Percentiles rank a stretch among this genome's conserved stretches.
phyloP scores from a whole-genome alignment of 2,329 filamentous ascomycete species.

The Penicillium psychrosexuale region DNA sequence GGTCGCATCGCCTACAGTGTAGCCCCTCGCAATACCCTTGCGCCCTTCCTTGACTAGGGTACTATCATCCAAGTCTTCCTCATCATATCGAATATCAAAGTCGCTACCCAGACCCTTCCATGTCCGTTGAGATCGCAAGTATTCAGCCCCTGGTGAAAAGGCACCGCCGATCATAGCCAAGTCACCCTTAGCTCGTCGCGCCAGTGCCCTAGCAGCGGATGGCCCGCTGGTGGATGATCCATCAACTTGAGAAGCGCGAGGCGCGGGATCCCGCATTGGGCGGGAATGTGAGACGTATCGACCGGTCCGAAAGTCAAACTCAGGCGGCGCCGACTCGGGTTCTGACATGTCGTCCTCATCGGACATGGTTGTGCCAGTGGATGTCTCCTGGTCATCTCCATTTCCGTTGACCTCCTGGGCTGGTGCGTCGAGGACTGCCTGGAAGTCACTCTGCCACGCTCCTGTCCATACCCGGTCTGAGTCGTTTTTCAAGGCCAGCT shows the following conservation, averaged over 20 bases:
- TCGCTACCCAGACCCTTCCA: constrained; percentile 93
- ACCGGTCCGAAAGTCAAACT: constrained; percentile 89
- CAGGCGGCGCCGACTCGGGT: constrained; percentile 67
- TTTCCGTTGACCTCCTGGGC: constrained; percentile 18
- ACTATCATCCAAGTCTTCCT: constrained; percentile 52
- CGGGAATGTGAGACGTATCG: constrained; percentile 72
- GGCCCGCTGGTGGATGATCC: constrained; percentile 26
- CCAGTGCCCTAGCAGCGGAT: constrained; percentile 51
- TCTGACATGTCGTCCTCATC: constrained; percentile 65
- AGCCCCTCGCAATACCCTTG: constrained; percentile 83
- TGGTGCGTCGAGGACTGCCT: constrained; percentile 56
- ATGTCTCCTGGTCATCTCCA: constrained; percentile 25
- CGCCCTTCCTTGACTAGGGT: constrained; percentile 79
- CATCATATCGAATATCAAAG: constrained; percentile 62
- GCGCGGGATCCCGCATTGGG: constrained; percentile 42
- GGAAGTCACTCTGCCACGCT: constrained; percentile 85
- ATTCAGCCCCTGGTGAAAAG: constrained; percentile 89
- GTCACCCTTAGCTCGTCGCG: constrained; percentile 65
- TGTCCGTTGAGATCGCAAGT: constrained; percentile 72
- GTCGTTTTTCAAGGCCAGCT: constrained; percentile 71
- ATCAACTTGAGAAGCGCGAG: constrained; percentile 28
- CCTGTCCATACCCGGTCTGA: constrained; percentile 78
- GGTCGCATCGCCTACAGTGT: constrained; percentile 65
- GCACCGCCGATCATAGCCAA: constrained; percentile 79
- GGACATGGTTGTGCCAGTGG: constrained; percentile 26